Conservation (phyloP, 768 basidiomycete species). For the Lentinus tigrinus region DNA sequence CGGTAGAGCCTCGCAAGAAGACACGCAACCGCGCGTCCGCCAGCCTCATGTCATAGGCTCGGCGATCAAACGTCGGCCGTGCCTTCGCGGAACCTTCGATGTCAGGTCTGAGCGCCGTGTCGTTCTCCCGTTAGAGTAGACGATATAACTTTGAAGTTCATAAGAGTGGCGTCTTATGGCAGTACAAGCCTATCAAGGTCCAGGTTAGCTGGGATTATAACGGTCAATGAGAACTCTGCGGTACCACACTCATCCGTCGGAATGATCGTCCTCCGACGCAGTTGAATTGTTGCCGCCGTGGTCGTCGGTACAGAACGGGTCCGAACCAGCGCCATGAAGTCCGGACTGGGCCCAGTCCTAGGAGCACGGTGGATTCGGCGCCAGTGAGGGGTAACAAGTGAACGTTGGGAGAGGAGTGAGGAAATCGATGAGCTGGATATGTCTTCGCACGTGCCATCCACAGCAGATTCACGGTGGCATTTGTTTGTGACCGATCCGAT, state of each 20-base stretch:
- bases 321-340: background rate
- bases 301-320: background rate
- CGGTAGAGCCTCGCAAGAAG: background rate
- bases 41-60: constrained; percentile 11
- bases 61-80: constrained; percentile 17
- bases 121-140: background rate
- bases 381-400: too few relatives aligned
- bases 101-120: background rate
- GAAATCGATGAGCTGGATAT: constrained; percentile 4
- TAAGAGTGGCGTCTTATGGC: background rate
- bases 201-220: background rate
- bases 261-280: background rate
- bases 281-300: background rate
- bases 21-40: background rate
- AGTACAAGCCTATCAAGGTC: background rate
- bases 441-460: background rate
- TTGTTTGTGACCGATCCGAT: constrained; percentile 5
- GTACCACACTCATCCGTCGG: background rate
- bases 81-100: constrained; percentile 4
- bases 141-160: background rate
- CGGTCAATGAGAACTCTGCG: background rate
- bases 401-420: background rate
- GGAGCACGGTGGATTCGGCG: background rate
- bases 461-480: background rate
- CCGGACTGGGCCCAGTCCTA: too few relatives aligned